phyloP scores from a whole-genome alignment of 768 basidiomycete species.

The Rhodotorula sphaerocarpa region DNA sequence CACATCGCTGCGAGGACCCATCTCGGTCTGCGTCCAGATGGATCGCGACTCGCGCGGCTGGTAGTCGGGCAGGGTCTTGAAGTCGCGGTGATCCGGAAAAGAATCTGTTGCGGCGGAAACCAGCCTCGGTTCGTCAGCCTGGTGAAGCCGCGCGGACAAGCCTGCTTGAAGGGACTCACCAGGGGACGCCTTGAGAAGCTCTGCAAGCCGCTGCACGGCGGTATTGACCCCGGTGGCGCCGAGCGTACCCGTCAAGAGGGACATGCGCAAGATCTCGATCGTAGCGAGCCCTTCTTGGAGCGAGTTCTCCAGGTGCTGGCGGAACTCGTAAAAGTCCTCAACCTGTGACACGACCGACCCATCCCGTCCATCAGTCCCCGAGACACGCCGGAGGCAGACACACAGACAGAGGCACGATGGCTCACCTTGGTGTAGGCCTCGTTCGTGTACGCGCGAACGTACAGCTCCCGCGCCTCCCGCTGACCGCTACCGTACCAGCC shows the following conservation, averaged over 20 bases:
- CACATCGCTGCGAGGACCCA: conserved; percentile 58
- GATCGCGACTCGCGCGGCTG: conserved; percentile 54
- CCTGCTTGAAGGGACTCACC: conserved; percentile 38
- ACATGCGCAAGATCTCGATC: conserved; percentile 77
- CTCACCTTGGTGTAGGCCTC: conserved; percentile 65
- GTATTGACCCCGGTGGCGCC: conserved; percentile 55
- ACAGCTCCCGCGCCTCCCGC: conserved; percentile 28
- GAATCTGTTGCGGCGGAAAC: conserved; percentile 38
- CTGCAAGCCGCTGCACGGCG: conserved; percentile 73
- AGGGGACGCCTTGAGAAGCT: conserved; percentile 65
- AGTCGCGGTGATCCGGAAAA: conserved; percentile 73
- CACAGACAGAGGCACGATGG: background rate
- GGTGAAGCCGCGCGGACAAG: too few relatives aligned
- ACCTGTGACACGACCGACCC: conserved; percentile 50
- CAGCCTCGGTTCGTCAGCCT: background rate
- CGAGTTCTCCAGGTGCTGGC: conserved; percentile 72
- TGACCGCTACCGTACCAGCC: conserved; percentile 7
- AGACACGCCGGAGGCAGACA: background rate
- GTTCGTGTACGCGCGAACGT: conserved; percentile 13
- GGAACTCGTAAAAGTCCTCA: conserved; percentile 72
- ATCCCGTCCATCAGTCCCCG: too few relatives aligned
- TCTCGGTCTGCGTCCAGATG: conserved; percentile 60
- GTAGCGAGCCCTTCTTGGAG: conserved; percentile 55
- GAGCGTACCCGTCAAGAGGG: conserved; percentile 63
- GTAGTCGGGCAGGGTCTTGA: conserved; percentile 65